Percentiles rank a stretch among this genome's conserved stretches.
Evolutionary conservation across 2,329 filamentous ascomycete genomes (phyloP).

Genomic region (Phoma sp.): DNA sequence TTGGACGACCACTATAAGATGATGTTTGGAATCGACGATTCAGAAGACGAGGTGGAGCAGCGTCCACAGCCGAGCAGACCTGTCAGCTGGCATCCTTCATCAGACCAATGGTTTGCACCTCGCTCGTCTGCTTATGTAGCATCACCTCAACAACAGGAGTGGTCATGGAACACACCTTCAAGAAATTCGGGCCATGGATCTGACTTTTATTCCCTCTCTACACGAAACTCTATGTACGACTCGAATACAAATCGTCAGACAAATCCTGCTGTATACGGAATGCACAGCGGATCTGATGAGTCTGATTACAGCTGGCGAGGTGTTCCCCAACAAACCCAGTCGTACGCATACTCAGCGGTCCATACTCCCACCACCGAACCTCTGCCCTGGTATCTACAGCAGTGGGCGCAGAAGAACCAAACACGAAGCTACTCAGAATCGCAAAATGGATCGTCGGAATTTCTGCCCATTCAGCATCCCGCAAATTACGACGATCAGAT

Average conservation of each 20-base stretch:
- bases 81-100: conserved; percentile 77
- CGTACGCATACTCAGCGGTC: conserved; percentile 36
- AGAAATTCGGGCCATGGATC: conserved; percentile 38
- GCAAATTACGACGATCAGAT: conserved; percentile 59
- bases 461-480: conserved; percentile 58
- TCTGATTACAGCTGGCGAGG: conserved; percentile 41
- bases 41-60: conserved; percentile 35
- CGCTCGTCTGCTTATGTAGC: conserved; percentile 32
- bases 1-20: conserved; percentile 51
- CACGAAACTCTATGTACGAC: conserved; percentile 41
- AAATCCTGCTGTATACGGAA: conserved; percentile 22
- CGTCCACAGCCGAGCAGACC: conserved; percentile 55
- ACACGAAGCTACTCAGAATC: conserved; percentile 25
- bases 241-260: conserved; percentile 22
- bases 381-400: conserved; percentile 47
- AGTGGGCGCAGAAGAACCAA: conserved; percentile 47
- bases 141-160: conserved; percentile 35
- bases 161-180: conserved; percentile 33
- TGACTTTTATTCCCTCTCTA: conserved; percentile 46
- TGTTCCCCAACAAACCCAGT: conserved; percentile 27
- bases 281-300: conserved; percentile 32
- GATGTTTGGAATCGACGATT: conserved; percentile 47
- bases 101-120: conserved; percentile 51
- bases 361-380: conserved; percentile 41
- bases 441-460: conserved; percentile 48